These are phyloP conservation scores for Stachybotrys echinatus DNA, from an alignment of 2,329 filamentous ascomycete genomes.

Conservation along the genomic window DNA sequence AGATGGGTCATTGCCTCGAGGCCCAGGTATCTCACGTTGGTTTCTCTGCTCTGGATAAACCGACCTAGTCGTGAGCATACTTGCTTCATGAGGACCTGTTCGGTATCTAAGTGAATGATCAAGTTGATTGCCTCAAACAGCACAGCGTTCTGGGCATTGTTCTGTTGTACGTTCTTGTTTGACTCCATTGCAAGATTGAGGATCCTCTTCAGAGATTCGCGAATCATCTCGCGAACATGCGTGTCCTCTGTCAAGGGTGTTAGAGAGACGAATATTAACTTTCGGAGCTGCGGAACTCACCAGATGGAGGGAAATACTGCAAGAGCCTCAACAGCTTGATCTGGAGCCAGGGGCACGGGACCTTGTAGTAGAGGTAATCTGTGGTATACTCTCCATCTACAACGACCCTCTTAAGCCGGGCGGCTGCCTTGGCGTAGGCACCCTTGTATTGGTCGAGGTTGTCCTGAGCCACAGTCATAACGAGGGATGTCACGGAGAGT, in stretches of 20 bases:
- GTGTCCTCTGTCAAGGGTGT: slow-evolving; percentile 65
- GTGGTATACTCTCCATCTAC: slow-evolving; percentile 84
- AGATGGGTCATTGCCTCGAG: slow-evolving; percentile 98
- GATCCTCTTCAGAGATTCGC: slow-evolving; percentile 85
- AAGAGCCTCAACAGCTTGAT: slow-evolving; percentile 87
- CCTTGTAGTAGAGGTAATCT: slow-evolving; percentile 98
- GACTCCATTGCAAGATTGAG: slow-evolving; percentile 87
- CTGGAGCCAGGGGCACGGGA: slow-evolving; percentile 98
- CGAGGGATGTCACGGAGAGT: slow-evolving; percentile 88
- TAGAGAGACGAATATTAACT: slow-evolving; percentile 4
- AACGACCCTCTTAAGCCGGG: slow-evolving; percentile 80
- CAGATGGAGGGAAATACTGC: slow-evolving; percentile 93
- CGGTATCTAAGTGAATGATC: slow-evolving; percentile 94
- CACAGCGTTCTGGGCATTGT: slow-evolving; percentile 97
- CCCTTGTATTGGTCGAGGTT: slow-evolving; percentile 92
- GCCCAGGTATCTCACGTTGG: slow-evolving; percentile 93
- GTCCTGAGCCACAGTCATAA: slow-evolving; percentile 92
- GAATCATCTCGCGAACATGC: slow-evolving; percentile 84
- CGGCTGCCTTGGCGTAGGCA: slow-evolving; percentile 89
- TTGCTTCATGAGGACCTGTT: slow-evolving; percentile 91
- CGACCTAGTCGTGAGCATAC: slow-evolving; percentile 87
- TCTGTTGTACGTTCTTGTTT: slow-evolving; percentile 98
- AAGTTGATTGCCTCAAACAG: slow-evolving; percentile 98
- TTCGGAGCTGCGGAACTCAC: slow-evolving; percentile 39
- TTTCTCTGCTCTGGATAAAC: slow-evolving; percentile 95